Conservation (phyloP, 768 basidiomycete species). For the Russula vinacea region DNA sequence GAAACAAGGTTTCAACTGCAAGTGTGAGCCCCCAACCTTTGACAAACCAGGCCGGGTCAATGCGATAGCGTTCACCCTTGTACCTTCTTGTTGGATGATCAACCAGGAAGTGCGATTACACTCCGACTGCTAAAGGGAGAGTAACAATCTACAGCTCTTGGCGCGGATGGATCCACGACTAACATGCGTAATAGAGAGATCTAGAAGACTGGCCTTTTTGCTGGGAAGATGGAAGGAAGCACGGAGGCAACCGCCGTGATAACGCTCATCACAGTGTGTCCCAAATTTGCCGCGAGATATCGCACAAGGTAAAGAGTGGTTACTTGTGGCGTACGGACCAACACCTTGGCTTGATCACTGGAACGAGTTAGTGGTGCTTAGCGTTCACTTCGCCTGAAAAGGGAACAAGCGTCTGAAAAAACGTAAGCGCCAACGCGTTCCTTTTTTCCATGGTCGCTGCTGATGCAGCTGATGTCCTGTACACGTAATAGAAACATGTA, state of each 20-base stretch:
- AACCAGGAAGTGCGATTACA: neutral
- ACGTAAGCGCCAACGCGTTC: conserved; percentile 16
- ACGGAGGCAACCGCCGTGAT: conserved; percentile 15
- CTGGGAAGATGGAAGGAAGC: neutral
- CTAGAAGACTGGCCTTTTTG: conserved; percentile 4
- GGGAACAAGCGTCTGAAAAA: conserved; percentile 1
- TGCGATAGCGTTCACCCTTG: neutral
- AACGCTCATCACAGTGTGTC: neutral
- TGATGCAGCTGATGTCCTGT: conserved; percentile 9
- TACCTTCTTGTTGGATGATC: conserved; percentile 1
- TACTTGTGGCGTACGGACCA: conserved; percentile 21
- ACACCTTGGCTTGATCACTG: conserved; percentile 10
- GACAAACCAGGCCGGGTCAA: conserved; percentile 10
- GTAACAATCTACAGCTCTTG: conserved; percentile 10
- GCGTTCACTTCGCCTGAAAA: conserved; percentile 2
- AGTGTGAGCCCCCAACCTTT: neutral
- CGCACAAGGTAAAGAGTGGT: neutral
- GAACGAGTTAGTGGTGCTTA: neutral
- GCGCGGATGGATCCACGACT: conserved; percentile 10
- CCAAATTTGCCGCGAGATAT: conserved; percentile 12
- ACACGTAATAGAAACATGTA: conserved; percentile 20
- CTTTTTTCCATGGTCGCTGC: conserved; percentile 15
- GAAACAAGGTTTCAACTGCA: conserved; percentile 24
- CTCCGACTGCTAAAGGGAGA: neutral
- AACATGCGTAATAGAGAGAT: neutral